Percentiles rank a stretch among this genome's conserved stretches.
Conservation (phyloP, 2,329 filamentous ascomycete genomes). For the Paramyrothecium sp. region DNA sequence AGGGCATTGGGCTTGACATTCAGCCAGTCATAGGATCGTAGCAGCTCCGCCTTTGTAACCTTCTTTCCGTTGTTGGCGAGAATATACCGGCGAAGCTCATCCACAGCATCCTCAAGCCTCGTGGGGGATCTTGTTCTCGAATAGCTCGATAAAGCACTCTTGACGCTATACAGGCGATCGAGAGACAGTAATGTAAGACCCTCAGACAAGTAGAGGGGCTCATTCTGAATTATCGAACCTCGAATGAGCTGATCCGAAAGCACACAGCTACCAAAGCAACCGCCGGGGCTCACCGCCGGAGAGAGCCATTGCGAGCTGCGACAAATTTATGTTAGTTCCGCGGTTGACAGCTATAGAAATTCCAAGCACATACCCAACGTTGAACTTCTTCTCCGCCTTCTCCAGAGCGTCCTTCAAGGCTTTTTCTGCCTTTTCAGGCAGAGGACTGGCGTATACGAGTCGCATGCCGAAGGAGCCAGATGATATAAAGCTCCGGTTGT, state of each 20-base stretch:
- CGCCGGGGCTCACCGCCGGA: conserved; percentile 38
- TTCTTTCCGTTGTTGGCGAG: conserved; percentile 49
- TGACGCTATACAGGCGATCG: conserved; percentile 64
- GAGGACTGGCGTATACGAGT: conserved; percentile 45
- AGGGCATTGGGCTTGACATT: conserved; percentile 49
- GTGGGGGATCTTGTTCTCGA: conserved; percentile 40
- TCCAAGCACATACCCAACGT: conserved; percentile 32
- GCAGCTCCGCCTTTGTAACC: conserved; percentile 49
- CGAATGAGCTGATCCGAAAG: conserved; percentile 52
- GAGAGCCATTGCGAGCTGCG: conserved; percentile 41
- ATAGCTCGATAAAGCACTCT: conserved; percentile 58
- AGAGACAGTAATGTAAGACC: conserved; percentile 59
- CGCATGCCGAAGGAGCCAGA: conserved; percentile 45
- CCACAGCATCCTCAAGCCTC: conserved; percentile 59
- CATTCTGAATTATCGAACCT: conserved; percentile 58
- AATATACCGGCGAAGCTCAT: conserved; percentile 60
- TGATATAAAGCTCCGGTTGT: conserved; percentile 26
- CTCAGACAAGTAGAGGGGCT: conserved; percentile 58
- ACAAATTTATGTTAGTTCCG: conserved; percentile 7
- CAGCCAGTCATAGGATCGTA: conserved; percentile 58
- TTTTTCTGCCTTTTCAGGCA: conserved; percentile 46
- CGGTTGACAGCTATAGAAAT: background rate
- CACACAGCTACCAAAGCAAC: conserved; percentile 38
- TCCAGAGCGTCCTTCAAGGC: conserved; percentile 45
- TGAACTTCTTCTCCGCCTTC: conserved; percentile 49